phyloP scores from a whole-genome alignment of 768 basidiomycete genomes.

The Holtermanniella nyarrowii region DNA sequence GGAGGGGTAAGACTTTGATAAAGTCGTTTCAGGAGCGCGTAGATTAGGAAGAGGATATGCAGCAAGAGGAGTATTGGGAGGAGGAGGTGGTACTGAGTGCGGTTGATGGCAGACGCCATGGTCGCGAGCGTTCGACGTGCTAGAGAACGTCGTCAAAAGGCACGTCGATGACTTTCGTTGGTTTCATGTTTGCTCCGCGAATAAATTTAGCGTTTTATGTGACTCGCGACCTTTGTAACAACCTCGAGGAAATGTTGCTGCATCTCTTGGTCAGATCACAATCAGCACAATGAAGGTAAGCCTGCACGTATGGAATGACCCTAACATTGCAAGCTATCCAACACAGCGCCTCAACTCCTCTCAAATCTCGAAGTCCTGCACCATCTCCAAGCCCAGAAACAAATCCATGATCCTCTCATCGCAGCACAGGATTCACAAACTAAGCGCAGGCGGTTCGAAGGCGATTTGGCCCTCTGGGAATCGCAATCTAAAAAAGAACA shows the following conservation, averaged over 20 bases:
- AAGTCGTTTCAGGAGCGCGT: not conserved
- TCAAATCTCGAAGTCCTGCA: conserved; percentile 78
- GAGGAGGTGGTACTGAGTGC: not conserved
- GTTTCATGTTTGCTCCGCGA: too few relatives aligned
- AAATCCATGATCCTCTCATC: conserved; percentile 42
- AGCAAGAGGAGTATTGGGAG: not conserved
- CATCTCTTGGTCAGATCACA: not conserved
- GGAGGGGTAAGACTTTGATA: not conserved
- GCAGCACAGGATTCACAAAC: conserved; percentile 1
- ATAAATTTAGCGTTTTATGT: too few relatives aligned
- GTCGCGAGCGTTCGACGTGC: too few relatives aligned
- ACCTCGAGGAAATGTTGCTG: too few relatives aligned
- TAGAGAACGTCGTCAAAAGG: too few relatives aligned
- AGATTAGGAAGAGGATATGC: not conserved
- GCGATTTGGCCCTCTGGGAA: conserved; percentile 1
- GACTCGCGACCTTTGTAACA: too few relatives aligned
- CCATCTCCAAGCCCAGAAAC: conserved; percentile 65
- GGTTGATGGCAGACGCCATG: too few relatives aligned
- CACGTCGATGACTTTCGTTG: too few relatives aligned
- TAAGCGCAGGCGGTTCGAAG: conserved; percentile 6
- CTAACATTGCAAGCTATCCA: conserved; percentile 43
- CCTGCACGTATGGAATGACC: not conserved
- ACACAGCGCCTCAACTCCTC: conserved; percentile 61
- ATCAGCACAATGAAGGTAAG: not conserved
- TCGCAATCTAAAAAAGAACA: conserved; percentile 10